Evolutionary conservation across 176 grass and related monocot species (phyloP), one percentile per base, ranked within the genome.

Genomic region (Oryza rufipogon): DNA sequence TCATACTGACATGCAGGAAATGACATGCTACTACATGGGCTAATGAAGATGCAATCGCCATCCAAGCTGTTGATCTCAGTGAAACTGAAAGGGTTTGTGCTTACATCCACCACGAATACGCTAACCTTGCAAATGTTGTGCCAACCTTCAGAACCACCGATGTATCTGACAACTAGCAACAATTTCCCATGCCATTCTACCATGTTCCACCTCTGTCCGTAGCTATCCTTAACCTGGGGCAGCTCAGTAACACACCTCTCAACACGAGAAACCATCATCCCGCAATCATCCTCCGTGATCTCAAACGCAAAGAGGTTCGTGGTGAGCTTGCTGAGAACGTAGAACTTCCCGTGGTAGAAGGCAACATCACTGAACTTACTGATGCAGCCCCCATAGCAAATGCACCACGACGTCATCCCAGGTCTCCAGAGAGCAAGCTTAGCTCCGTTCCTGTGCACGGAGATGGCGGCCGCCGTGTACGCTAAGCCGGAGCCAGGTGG

Each of bases 171-270:
- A 9, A 88, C 11, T 1, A 84, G 7, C 70, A 88, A 67, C 9
- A 84, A 56, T 74, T 84, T 84, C 64, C 81, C 81, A 60, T 16
- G 87, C 87, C 81, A 88, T 72, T 88, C 76, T 58, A 74, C 75
- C 3, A 88, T 20, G 25, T 68, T 47, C 75, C 36, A 80, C 34
- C 22, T 68, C 34, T 25, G 9, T 10, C 6, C 38, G 6, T 33
- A 68, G 26, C 25, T 80, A 48, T 9, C 36, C 23, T 26, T 58
- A 6, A 74, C 20, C 25, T 46, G 9, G 19, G 75, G 69, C 9
- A 68, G 36, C 11, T 69, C 4, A 4, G 48, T n/a, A 3, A 49
- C 70, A 26, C 45, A 80, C 19, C 17, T 20, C 36, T 88, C 76
- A 23, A 84, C 76, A 20, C 10, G 12, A 70, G 87, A 75, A 80